These are phyloP conservation scores for Annona cherimola DNA, from an alignment of 164 flowering plant genomes.

Conservation along the genomic window DNA sequence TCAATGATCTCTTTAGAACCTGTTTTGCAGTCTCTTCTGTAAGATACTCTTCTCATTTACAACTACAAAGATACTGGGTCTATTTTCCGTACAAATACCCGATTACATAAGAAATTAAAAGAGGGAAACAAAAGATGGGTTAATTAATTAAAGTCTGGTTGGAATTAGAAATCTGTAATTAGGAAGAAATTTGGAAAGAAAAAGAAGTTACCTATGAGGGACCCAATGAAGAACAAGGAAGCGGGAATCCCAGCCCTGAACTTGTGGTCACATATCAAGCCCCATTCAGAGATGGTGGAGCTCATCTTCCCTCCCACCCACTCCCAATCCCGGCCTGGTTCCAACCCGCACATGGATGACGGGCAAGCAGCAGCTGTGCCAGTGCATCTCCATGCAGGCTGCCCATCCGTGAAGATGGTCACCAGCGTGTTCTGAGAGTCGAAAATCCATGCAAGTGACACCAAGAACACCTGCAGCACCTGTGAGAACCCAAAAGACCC, in stretches of 20 bases:
- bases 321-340: conserved; percentile 48
- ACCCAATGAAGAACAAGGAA: conserved; percentile 55
- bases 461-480: conserved; percentile 47
- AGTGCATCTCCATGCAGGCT: conserved; percentile 51
- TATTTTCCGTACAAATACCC: too few relatives aligned
- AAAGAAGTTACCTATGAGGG: conserved; percentile 37
- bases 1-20: too few relatives aligned
- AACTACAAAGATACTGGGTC: too few relatives aligned
- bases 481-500: conserved; percentile 59
- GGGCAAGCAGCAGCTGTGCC: conserved; percentile 10
- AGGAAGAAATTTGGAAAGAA: not conserved
- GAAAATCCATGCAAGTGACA: conserved; percentile 56
- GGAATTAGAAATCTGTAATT: too few relatives aligned
- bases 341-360: conserved; percentile 30
- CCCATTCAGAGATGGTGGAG: conserved; percentile 58
- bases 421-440: conserved; percentile 55
- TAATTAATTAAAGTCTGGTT: too few relatives aligned
- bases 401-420: conserved; percentile 56
- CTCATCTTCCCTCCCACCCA: conserved; percentile 45
- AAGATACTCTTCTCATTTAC: too few relatives aligned
- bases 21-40: too few relatives aligned
- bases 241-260: conserved; percentile 55
- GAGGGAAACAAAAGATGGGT: too few relatives aligned
- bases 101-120: too few relatives aligned
- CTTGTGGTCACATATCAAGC: conserved; percentile 48